Conservation (phyloP, 2,329 filamentous ascomycete species). For the Trichoderma gracile region DNA sequence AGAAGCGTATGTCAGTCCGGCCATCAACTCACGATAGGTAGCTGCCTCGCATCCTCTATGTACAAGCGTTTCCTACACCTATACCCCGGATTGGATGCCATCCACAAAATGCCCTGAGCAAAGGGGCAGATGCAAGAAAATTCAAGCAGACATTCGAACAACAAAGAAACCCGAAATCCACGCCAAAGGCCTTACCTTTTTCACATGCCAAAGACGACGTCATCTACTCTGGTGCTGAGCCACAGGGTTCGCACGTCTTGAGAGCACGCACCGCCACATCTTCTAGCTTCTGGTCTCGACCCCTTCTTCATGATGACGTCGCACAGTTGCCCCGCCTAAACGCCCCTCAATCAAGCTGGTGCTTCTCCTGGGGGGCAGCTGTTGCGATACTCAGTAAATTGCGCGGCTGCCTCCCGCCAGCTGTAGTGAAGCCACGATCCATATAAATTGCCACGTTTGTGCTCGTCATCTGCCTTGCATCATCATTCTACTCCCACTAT, state of each 20-base stretch:
- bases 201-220: conserved; percentile 14
- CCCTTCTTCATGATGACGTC: conserved; percentile 28
- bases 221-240: conserved; percentile 7
- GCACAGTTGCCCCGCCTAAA: conserved; percentile 25
- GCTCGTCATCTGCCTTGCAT: not conserved
- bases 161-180: not conserved
- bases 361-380: not conserved
- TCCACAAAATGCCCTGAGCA: not conserved
- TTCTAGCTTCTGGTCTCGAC: conserved; percentile 6
- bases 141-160: too few relatives aligned
- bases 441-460: conserved; percentile 22
- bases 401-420: conserved; percentile 13
- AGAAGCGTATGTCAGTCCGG: not conserved
- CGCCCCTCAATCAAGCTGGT: conserved; percentile 19
- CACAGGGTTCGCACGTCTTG: not conserved
- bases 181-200: not conserved
- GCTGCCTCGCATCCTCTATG: not conserved
- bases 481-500: conserved; percentile 4
- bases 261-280: conserved; percentile 20
- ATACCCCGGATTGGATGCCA: too few relatives aligned
- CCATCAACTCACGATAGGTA: not conserved
- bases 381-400: conserved; percentile 15
- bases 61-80: not conserved
- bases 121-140: too few relatives aligned
- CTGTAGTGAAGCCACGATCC: conserved; percentile 17